A percentile compares a stretch with the other conserved stretches of the same genome.
phyloP scores from a whole-genome alignment of 2,329 filamentous ascomycete genomes.

The Bipolaris cookei region DNA sequence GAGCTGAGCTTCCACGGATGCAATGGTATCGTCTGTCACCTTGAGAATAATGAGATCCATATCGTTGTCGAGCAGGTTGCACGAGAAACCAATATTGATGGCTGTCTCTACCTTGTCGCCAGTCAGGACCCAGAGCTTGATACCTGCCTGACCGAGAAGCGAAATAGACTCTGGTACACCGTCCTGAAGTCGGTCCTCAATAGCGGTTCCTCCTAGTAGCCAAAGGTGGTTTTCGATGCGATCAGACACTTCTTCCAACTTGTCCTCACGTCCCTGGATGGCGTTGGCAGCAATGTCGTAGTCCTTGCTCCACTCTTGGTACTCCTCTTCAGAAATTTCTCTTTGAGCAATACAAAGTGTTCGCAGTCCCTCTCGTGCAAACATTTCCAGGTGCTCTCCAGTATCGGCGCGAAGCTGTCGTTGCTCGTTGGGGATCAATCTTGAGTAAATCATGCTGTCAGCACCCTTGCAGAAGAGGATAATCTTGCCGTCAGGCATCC shows the following conservation, averaged over 20 bases:
- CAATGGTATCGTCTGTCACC: conserved; percentile 73
- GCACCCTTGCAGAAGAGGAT: conserved; percentile 96
- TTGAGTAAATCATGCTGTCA: conserved; percentile 95
- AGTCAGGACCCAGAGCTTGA: conserved; percentile 98
- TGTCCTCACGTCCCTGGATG: conserved; percentile 86
- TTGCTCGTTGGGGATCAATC: conserved; percentile 84
- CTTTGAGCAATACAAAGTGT: conserved; percentile 92
- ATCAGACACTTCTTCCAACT: conserved; percentile 87
- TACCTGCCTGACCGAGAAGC: conserved; percentile 87
- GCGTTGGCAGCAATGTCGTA: conserved; percentile 87
- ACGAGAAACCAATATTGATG: conserved; percentile 99
- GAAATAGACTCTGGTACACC: conserved; percentile 96
- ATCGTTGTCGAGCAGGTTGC: conserved; percentile 94
- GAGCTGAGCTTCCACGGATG: conserved; percentile 71
- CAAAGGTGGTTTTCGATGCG: conserved; percentile 88
- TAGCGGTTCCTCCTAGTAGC: conserved; percentile 90
- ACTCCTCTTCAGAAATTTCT: conserved; percentile 81
- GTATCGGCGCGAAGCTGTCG: conserved; percentile 80
- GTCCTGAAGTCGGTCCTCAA: conserved; percentile 95
- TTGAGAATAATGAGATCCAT: conserved; percentile 96
- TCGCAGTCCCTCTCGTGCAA: conserved; percentile 90
- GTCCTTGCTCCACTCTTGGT: conserved; percentile 80
- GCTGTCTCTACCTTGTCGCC: conserved; percentile 99
- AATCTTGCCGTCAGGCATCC: conserved; percentile 90
- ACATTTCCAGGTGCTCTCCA: conserved; percentile 94